Evolutionary conservation across 306 rosid species (phyloP).

Genomic region (Corylus heterophylla): DNA sequence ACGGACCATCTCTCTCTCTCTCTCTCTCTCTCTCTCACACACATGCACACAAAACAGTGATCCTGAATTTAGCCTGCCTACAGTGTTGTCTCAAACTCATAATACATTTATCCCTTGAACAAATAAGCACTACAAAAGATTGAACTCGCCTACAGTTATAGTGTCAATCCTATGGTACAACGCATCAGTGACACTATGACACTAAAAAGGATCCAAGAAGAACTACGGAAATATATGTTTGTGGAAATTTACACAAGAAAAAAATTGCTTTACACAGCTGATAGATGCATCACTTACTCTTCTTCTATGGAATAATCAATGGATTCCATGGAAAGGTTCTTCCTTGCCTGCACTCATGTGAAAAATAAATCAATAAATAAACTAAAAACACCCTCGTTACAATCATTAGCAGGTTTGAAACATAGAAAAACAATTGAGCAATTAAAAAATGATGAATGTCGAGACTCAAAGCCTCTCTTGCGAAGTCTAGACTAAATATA

Average conservation of each 20-base stretch:
- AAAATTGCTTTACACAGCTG: constrained; percentile 22
- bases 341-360: constrained; percentile 66
- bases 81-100: constrained; percentile 17
- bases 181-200: constrained; percentile 10
- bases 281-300: constrained; percentile 66
- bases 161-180: constrained; percentile 17
- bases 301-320: constrained; percentile 55
- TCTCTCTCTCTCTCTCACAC: background rate
- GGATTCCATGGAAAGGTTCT: constrained; percentile 94
- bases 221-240: constrained; percentile 6
- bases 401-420: constrained; percentile 6
- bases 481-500: background rate
- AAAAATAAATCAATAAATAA: constrained; percentile 14
- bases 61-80: background rate
- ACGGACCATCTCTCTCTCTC: background rate
- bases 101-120: constrained; percentile 20
- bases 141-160: background rate
- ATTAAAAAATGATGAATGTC: constrained; percentile 6
- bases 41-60: background rate
- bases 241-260: constrained; percentile 7
- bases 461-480: constrained; percentile 14
- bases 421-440: background rate
- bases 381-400: constrained; percentile 3
- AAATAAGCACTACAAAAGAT: background rate
- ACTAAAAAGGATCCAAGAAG: constrained; percentile 13